Evolutionary conservation across 805 yeast species (phyloP).

Genomic region (Maudiozyma serrabonitensis): DNA sequence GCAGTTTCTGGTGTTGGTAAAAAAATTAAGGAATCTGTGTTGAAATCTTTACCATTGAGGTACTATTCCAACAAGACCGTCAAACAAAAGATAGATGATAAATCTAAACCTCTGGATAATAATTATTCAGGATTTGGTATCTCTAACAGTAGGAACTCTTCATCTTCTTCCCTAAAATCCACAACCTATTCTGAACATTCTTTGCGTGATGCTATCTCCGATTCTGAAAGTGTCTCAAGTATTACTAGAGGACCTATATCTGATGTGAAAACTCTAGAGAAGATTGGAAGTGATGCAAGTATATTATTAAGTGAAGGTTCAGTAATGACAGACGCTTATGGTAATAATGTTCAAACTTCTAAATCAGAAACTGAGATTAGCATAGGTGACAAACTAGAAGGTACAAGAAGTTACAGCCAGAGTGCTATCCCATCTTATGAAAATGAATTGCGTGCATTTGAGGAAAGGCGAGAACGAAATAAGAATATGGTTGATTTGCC

Average conservation of each 20-base stretch:
- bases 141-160: not conserved
- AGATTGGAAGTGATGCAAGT: slow-evolving; percentile 9
- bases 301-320: slow-evolving; percentile 19
- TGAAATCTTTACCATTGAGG: slow-evolving; percentile 8
- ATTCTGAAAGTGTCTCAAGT: not conserved
- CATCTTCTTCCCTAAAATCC: not conserved
- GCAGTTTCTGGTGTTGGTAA: slow-evolving; percentile 80
- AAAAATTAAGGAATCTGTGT: slow-evolving; percentile 36
- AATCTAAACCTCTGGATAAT: not conserved
- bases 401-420: not conserved
- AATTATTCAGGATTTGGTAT: not conserved
- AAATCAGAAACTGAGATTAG: not conserved
- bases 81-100: not conserved
- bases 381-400: not conserved
- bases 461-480: slow-evolving; percentile 27
- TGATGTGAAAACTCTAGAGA: not conserved
- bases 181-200: not conserved
- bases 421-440: slow-evolving; percentile 2
- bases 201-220: not conserved
- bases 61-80: not conserved
- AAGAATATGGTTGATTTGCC: slow-evolving; percentile 48
- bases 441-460: slow-evolving; percentile 18
- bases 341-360: not conserved
- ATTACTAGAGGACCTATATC: not conserved
- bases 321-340: slow-evolving; percentile 7